phyloP scores from a whole-genome alignment of 1,139 yeast species.

The Pichia sp. region DNA sequence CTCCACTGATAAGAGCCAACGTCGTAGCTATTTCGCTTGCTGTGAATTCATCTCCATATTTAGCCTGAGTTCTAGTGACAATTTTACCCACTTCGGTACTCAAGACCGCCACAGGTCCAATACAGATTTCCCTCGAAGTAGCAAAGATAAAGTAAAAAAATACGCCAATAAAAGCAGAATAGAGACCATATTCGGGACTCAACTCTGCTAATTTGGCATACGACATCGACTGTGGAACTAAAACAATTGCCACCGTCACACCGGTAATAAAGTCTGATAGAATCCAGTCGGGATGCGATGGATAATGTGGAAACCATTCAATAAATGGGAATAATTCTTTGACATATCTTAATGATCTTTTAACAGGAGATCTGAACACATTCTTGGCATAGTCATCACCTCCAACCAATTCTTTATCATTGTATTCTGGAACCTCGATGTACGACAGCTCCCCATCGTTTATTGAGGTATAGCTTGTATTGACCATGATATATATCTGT shows the following conservation, averaged over 20 bases:
- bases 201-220: constrained; percentile 85
- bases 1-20: constrained; percentile 77
- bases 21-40: constrained; percentile 76
- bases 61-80: constrained; percentile 55
- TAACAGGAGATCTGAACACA: constrained; percentile 40
- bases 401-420: constrained; percentile 38
- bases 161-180: constrained; percentile 90
- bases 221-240: constrained; percentile 95
- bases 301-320: constrained; percentile 81
- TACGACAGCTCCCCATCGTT: not conserved
- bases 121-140: constrained; percentile 90
- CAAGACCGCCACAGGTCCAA: constrained; percentile 98
- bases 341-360: constrained; percentile 40
- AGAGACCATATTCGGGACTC: constrained; percentile 79
- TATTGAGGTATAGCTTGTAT: not conserved
- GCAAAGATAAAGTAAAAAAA: constrained; percentile 87
- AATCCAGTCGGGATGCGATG: constrained; percentile 57
- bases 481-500: not conserved
- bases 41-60: constrained; percentile 35
- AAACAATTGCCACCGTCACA: constrained; percentile 85
- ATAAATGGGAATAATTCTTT: constrained; percentile 71
- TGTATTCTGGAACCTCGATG: not conserved
- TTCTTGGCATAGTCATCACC: constrained; percentile 44
- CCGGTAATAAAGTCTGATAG: constrained; percentile 87
- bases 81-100: constrained; percentile 84